Conservation (phyloP, 768 basidiomycete genomes). For the Dacryopinax spathularia region DNA sequence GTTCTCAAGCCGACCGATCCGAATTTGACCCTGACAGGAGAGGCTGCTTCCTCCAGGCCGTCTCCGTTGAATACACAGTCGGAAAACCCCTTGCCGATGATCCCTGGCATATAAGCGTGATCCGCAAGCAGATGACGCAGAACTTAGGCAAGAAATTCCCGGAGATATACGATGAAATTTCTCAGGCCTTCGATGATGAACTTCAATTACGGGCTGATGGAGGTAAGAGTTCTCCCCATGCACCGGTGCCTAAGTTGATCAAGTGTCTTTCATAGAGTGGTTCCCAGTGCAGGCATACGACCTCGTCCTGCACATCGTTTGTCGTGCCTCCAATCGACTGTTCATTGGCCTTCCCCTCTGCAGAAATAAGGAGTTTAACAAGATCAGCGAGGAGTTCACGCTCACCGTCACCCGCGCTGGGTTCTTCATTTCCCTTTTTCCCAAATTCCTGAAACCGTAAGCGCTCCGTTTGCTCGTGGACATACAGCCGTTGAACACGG, state of each 20-base stretch:
- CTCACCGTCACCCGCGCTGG: background rate
- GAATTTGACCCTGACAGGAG: background rate
- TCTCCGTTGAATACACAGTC: background rate
- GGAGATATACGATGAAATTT: background rate
- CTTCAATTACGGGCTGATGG: background rate
- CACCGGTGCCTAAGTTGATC: background rate
- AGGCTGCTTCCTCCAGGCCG: background rate
- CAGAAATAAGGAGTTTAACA: slow-evolving; percentile 6
- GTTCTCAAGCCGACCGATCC: background rate
- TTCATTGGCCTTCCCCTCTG: slow-evolving; percentile 11
- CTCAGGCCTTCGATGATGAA: slow-evolving; percentile 4
- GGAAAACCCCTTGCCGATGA: background rate
- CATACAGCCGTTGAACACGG: background rate
- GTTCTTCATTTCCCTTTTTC: background rate
- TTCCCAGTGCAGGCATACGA: background rate
- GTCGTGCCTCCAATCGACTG: slow-evolving; percentile 6
- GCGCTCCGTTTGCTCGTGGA: background rate
- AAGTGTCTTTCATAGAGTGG: background rate
- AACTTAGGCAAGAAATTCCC: slow-evolving; percentile 6
- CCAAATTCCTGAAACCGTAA: slow-evolving; percentile 9
- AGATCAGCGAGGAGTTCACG: background rate
- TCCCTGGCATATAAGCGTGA: slow-evolving; percentile 1
- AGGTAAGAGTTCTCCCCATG: background rate
- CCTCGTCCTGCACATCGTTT: background rate
- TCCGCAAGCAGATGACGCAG: background rate